Evolutionary conservation across 1,284 basidiomycete genomes (phyloP).

Genomic region (Trametes hirsuta): DNA sequence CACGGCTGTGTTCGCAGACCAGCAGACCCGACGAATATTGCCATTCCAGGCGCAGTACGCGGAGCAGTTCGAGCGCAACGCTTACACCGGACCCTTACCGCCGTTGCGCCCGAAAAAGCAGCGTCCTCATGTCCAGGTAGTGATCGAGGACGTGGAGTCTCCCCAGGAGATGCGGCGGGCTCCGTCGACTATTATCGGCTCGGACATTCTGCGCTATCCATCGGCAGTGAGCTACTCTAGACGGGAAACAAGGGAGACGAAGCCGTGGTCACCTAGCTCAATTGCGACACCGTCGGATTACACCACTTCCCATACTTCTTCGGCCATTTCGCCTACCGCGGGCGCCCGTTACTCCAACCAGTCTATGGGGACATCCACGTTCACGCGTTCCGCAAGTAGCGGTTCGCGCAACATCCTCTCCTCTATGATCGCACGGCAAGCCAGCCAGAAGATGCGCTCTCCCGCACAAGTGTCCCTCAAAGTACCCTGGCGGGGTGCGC

Average conservation of each 20-base stretch:
- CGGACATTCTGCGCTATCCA: slow-evolving; percentile 35
- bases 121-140: slow-evolving; percentile 25
- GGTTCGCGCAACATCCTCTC: slow-evolving; percentile 10
- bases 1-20: slow-evolving; percentile 13
- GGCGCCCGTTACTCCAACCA: slow-evolving; percentile 18
- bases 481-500: slow-evolving; percentile 14
- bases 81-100: slow-evolving; percentile 23
- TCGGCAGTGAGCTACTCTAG: slow-evolving; percentile 11
- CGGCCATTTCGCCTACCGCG: slow-evolving; percentile 5
- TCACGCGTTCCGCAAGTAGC: slow-evolving; percentile 5
- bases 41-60: slow-evolving; percentile 29
- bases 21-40: slow-evolving; percentile 23
- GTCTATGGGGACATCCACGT: slow-evolving; percentile 11
- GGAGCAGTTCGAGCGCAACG: slow-evolving; percentile 17
- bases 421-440: slow-evolving; percentile 3
- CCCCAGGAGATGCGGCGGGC: background rate
- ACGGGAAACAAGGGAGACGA: slow-evolving; percentile 17
- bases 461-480: slow-evolving; percentile 15
- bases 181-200: slow-evolving; percentile 32
- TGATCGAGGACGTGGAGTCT: slow-evolving; percentile 21
- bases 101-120: slow-evolving; percentile 16
- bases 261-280: slow-evolving; percentile 21
- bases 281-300: slow-evolving; percentile 16
- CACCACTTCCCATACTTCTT: slow-evolving; percentile 6
- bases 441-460: slow-evolving; percentile 18